phyloP scores from a whole-genome alignment of 2,329 filamentous ascomycete genomes.

The Cladosporium sp. region DNA sequence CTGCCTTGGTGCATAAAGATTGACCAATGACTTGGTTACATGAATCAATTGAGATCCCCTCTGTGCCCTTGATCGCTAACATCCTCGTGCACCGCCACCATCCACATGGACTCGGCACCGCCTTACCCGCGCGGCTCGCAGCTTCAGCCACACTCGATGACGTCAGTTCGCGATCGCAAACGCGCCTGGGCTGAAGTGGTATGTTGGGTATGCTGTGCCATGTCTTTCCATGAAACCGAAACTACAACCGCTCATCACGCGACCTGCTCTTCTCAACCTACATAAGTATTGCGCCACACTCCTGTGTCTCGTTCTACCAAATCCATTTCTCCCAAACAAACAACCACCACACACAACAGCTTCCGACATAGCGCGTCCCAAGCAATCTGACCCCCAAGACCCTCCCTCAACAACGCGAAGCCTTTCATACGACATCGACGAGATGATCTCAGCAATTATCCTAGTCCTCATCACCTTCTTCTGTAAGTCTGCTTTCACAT shows the following conservation, averaged over 20 bases:
- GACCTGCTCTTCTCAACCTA: not conserved
- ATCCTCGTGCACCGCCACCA: not conserved
- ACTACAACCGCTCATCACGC: not conserved
- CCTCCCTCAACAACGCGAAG: not conserved
- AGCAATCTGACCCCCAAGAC: not conserved
- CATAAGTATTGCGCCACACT: not conserved
- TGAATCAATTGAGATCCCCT: not conserved
- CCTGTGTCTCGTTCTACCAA: not conserved
- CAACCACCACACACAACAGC: not conserved
- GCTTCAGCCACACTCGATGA: constrained; percentile 7
- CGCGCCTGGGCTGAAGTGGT: not conserved
- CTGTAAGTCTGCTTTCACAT: constrained; percentile 33
- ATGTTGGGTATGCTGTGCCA: not conserved
- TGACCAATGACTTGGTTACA: not conserved
- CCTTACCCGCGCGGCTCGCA: not conserved
- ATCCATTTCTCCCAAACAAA: too few relatives aligned
- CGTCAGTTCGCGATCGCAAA: not conserved
- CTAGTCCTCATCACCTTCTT: constrained; percentile 51
- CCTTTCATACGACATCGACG: not conserved
- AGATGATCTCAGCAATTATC: constrained; percentile 42
- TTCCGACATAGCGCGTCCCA: constrained; percentile 14
- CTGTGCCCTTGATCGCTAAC: too few relatives aligned
- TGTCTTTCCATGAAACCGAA: not conserved
- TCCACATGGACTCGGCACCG: not conserved
- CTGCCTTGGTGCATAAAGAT: not conserved